phyloP scores from a whole-genome alignment of 108 stramenopile genomes.

The Mayamaea pseudoterrestris region DNA sequence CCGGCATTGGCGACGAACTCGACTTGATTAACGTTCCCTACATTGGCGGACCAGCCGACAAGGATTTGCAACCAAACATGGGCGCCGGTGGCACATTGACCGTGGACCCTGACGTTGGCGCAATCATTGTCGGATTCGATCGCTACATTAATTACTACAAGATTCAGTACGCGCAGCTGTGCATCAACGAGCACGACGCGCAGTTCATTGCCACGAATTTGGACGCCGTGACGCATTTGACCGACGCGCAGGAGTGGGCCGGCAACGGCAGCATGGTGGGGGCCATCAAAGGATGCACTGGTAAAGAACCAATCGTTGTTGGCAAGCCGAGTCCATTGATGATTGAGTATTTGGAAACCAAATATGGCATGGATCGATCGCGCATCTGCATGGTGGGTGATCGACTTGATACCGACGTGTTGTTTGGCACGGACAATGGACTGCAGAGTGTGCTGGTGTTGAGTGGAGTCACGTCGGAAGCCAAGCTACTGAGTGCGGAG shows the following conservation, averaged over 20 bases:
- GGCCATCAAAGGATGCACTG: constrained; percentile 96
- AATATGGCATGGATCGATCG: constrained; percentile 62
- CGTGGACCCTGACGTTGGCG: constrained; percentile 87
- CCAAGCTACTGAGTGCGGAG: constrained; percentile 79
- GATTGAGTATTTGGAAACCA: constrained; percentile 93
- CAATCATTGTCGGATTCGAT: constrained; percentile 77
- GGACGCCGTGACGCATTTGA: constrained; percentile 96
- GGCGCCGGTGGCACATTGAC: constrained; percentile 78
- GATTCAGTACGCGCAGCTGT: constrained; percentile 96
- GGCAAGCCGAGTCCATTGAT: constrained; percentile 95
- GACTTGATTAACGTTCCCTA: constrained; percentile 90
- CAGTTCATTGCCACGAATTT: constrained; percentile 97
- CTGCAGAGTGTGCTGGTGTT: constrained; percentile 87
- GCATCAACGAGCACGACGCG: constrained; percentile 89
- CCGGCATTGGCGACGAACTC: constrained; percentile 92
- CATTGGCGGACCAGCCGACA: constrained; percentile 89
- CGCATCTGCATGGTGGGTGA: constrained; percentile 97
- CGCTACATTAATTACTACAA: constrained; percentile 96
- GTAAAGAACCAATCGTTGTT: constrained; percentile 90
- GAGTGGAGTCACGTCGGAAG: constrained; percentile 91
- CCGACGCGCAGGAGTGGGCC: constrained; percentile 98
- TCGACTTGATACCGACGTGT: constrained; percentile 95
- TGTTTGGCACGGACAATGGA: constrained; percentile 96
- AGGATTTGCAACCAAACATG: constrained; percentile 76
- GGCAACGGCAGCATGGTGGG: constrained; percentile 93